Conservation (phyloP, 352 stramenopile genomes). For the Phytophthora fragariaefolia region DNA sequence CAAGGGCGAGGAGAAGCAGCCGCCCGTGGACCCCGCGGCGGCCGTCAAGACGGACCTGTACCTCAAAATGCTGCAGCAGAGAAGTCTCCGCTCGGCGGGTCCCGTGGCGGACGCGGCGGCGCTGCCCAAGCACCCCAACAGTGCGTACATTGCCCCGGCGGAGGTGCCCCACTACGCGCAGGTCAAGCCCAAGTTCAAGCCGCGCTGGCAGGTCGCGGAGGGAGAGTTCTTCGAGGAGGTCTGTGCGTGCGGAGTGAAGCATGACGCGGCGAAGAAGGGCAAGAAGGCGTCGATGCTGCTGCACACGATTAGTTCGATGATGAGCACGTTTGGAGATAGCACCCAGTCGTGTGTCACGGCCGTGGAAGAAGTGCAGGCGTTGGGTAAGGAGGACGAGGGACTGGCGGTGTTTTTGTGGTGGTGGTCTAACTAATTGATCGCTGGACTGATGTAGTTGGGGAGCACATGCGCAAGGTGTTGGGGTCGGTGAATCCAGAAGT, state of each 20-base stretch:
- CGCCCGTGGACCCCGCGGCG: slow-evolving; percentile 19
- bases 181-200: slow-evolving; percentile 43
- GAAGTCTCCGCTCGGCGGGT: slow-evolving; percentile 46
- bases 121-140: slow-evolving; percentile 53
- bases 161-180: slow-evolving; percentile 56
- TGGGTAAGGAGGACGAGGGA: slow-evolving; percentile 54
- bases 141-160: slow-evolving; percentile 61
- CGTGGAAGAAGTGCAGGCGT: slow-evolving; percentile 59
- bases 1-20: slow-evolving; percentile 19
- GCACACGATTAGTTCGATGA: slow-evolving; percentile 79
- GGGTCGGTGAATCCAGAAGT: slow-evolving; percentile 53
- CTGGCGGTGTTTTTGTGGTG: background rate
- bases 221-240: slow-evolving; percentile 70
- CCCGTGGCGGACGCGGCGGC: slow-evolving; percentile 1
- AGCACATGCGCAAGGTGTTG: slow-evolving; percentile 54
- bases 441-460: slow-evolving; percentile 49
- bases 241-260: slow-evolving; percentile 66
- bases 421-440: slow-evolving; percentile 13
- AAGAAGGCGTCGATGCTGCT: slow-evolving; percentile 56
- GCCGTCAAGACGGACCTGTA: slow-evolving; percentile 70
- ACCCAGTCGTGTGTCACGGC: slow-evolving; percentile 61
- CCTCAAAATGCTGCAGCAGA: slow-evolving; percentile 81
- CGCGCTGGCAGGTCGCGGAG: slow-evolving; percentile 77
- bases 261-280: slow-evolving; percentile 44
- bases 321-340: slow-evolving; percentile 84